Evolutionary conservation across 805 yeast genomes (phyloP).

Genomic region (Metschnikowia bowlesiae): DNA sequence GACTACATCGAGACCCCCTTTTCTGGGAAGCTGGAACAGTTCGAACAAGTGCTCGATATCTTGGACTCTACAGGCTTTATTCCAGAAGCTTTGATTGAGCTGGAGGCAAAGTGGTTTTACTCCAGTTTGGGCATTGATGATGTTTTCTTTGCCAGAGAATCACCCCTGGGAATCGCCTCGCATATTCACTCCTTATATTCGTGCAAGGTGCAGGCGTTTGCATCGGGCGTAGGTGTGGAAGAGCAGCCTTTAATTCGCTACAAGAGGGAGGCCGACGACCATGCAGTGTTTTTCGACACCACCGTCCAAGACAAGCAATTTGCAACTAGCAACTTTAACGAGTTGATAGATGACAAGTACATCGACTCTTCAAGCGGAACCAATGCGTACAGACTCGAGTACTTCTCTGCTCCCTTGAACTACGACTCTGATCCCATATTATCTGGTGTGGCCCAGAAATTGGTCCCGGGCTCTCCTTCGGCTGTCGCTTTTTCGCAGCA

Average conservation of each 20-base stretch:
- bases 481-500: constrained; percentile 35
- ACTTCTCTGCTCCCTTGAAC: constrained; percentile 64
- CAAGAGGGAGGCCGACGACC: constrained; percentile 74
- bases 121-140: constrained; percentile 85
- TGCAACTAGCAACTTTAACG: constrained; percentile 49
- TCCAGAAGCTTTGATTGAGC: constrained; percentile 80
- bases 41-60: constrained; percentile 74
- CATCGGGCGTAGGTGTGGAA: constrained; percentile 47
- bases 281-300: constrained; percentile 88
- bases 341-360: constrained; percentile 75
- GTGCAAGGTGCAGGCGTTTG: constrained; percentile 83
- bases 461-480: constrained; percentile 16
- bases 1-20: constrained; percentile 78
- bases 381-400: constrained; percentile 65
- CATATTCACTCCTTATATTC: constrained; percentile 88
- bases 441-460: constrained; percentile 33
- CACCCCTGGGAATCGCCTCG: constrained; percentile 72
- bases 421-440: constrained; percentile 43
- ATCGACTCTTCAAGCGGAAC: constrained; percentile 49
- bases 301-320: constrained; percentile 41
- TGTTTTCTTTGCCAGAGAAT: constrained; percentile 82
- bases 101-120: constrained; percentile 88
- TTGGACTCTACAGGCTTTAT: constrained; percentile 82
- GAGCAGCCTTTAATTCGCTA: constrained; percentile 65
- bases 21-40: constrained; percentile 75